Evolutionary conservation across 768 basidiomycete genomes (phyloP).

Genomic region (Lentinus brumalis): DNA sequence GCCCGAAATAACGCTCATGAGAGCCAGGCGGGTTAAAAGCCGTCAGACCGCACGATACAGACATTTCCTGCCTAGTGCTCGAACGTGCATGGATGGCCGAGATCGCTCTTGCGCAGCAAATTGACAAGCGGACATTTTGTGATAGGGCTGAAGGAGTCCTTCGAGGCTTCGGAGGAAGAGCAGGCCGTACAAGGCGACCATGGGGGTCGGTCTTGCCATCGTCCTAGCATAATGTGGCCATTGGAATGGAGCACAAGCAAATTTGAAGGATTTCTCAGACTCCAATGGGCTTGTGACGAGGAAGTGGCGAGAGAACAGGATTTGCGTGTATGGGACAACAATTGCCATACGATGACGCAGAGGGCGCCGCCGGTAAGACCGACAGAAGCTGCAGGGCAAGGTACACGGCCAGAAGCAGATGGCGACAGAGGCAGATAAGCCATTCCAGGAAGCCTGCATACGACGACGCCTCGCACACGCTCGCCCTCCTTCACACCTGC

Average conservation of each 20-base stretch:
- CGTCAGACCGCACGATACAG: constrained; percentile 5
- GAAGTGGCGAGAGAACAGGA: constrained; percentile 1
- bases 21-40: background rate
- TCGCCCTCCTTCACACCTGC: background rate
- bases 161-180: background rate
- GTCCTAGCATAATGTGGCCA: background rate
- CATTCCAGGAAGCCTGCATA: constrained; percentile 6
- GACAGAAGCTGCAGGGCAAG: background rate
- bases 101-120: too few relatives aligned
- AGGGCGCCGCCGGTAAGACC: background rate
- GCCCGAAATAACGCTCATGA: background rate
- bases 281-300: constrained; percentile 10
- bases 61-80: constrained; percentile 7
- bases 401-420: background rate
- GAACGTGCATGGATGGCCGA: background rate
- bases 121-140: background rate
- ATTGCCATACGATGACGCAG: constrained; percentile 12
- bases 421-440: constrained; percentile 7
- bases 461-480: background rate
- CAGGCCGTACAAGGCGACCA: background rate
- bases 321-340: background rate
- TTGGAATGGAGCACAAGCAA: too few relatives aligned
- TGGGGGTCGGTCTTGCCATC: background rate
- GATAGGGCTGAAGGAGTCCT: constrained; percentile 6
- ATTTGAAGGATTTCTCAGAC: too few relatives aligned